Base-by-base conservation (phyloP, 306 rosid species). In the Rubus parviflorus region DNA sequence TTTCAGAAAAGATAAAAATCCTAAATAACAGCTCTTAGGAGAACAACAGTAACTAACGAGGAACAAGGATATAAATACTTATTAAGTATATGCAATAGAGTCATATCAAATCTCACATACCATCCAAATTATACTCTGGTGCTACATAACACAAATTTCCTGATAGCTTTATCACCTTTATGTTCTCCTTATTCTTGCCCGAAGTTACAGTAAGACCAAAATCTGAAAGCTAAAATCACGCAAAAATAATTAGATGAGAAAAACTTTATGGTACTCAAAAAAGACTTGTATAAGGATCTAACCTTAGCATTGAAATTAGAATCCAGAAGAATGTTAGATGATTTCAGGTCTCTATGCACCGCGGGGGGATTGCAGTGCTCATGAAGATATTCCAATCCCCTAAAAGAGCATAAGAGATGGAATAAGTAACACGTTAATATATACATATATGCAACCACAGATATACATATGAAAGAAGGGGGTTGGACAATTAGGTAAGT, bases 311-410 rank as follows among this genome's bases (percentile, higher is more conserved):
- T 92, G 42, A 85, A 92, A 64, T 86, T 79, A 63, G 92, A 95
- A 89, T 92, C 97, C 74, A 95, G 84, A 85, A 95, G 97, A 87
- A 95, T 84, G 81, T 85, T 90, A 1, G 92, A 90, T 60, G 97
- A 90, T 75, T 88, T 87, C 56, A 95, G 77, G 80, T 88, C 89
- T 79, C 98, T 81, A 64, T 87, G 98, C 80, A 95, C 92, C 85
- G 89, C 83, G 8, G 91, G 92, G 57, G 95, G 97, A 86, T 87
- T 87, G 63, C 88, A 86, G 66, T 90, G 91, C 86, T 94, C 98
- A 8, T 94, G 97, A 77, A 94, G 97, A 86, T 89, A 89, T 80
- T 94, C 97, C 82, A 94, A 77, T 53, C 94, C 98, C 81, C 98
- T 94, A 77, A 41, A 72, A 6, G 49, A 82, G 60, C 73, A 81